Evolutionary conservation across 176 grass and related monocot genomes (phyloP), one percentile per base, ranked within the genome.

Genomic region (Zoysia pacifica): DNA sequence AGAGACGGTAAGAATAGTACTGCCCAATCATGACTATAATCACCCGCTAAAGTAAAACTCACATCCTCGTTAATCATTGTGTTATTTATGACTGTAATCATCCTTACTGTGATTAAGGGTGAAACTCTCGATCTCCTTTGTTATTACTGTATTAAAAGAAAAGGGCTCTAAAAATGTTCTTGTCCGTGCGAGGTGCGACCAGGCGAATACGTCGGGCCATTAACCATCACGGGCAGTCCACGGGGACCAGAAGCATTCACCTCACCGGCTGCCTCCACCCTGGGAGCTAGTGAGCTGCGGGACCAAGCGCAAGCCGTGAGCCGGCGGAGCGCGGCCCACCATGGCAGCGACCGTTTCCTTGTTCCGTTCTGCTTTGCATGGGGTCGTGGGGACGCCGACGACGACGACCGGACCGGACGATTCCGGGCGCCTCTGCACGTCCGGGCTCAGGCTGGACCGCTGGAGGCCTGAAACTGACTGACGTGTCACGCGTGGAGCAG

Each of bases 211-310:
- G 59, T 11, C 59, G 19, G 28, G 19, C 19, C 58, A 70, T n/a
- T 72, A 53, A 50, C 28, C 28, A 16, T 37, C 69, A 72, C 69
- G 48, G 48, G 2, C 48, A 16, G 8, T 4, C 20, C 1, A 49
- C 20, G 79, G 44, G 55, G 69, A 52, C 55, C 64, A 66, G 50
- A 37, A 6, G 81, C 62, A 68, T 67, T 83, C 62, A 67, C 16
- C 62, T n/a, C 43, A 2, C 18, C 53, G 46, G 74, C 37, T 36
- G 46, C 12, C 59, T 67, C 50, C 81, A 51, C 50, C 9, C 52
- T 67, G 72, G 62, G 50, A 76, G 50, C 13, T 12, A 5, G 53
- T 28, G 28, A 1, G 50, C 55, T 58, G 9, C 18, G 55, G 46
- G 65, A 28, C 28, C 48, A 16, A 75, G 62, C 13, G 46, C 70